phyloP scores from a whole-genome alignment of 352 stramenopile species.

The Phytopythium ostracodes region DNA sequence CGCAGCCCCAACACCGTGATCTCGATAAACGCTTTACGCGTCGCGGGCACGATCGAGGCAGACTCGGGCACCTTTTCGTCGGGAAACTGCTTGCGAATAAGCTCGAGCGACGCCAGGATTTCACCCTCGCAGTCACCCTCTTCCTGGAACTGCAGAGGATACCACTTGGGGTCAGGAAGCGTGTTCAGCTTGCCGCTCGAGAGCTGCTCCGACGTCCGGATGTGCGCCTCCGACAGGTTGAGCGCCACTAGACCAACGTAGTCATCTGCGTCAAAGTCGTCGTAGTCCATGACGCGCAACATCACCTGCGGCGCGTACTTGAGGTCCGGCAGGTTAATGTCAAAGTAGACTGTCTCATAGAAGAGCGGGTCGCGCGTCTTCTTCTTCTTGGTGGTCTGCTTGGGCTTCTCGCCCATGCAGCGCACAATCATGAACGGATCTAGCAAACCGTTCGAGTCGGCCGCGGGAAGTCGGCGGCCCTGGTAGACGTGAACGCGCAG shows the following conservation, averaged over 20 bases:
- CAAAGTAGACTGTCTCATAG: constrained; percentile 87
- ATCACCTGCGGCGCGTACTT: constrained; percentile 78
- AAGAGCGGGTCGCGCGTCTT: constrained; percentile 82
- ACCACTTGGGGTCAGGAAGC: constrained; percentile 72
- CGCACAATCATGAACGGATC: constrained; percentile 81
- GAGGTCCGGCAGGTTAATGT: constrained; percentile 75
- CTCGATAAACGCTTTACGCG: constrained; percentile 74
- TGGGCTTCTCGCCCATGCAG: constrained; percentile 77
- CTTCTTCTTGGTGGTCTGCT: constrained; percentile 66
- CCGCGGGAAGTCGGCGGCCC: constrained; percentile 64
- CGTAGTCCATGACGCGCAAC: constrained; percentile 76
- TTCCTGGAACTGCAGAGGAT: constrained; percentile 73
- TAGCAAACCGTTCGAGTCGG: constrained; percentile 81
- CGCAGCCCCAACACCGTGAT: constrained; percentile 83
- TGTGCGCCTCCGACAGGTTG: constrained; percentile 67
- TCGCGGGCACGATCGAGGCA: constrained; percentile 52
- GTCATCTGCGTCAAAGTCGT: constrained; percentile 73
- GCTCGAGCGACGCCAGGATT: constrained; percentile 69
- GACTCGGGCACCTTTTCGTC: constrained; percentile 54
- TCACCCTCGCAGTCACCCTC: constrained; percentile 77
- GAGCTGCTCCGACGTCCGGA: constrained; percentile 60
- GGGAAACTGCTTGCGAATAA: constrained; percentile 68
- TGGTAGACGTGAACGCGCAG: constrained; percentile 86
- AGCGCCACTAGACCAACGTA: constrained; percentile 59
- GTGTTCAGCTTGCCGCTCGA: constrained; percentile 30